These are phyloP conservation scores for Zasmidium angulare DNA, from an alignment of 2,329 filamentous ascomycete genomes.

Conservation along the genomic window DNA sequence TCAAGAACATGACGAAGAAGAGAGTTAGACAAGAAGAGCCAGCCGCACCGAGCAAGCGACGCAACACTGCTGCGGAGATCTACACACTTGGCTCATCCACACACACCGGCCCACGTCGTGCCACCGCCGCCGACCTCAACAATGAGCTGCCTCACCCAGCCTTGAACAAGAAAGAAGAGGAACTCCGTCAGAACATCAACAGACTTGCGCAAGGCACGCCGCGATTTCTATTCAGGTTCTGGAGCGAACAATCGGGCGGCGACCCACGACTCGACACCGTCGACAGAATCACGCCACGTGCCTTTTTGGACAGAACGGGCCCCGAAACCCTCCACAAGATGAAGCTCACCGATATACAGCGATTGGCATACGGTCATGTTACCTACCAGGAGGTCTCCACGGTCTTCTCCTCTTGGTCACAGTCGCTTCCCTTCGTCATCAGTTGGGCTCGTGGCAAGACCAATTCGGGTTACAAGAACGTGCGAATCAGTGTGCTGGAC, in stretches of 20 bases:
- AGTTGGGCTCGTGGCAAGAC: background rate
- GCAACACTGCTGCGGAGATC: too few relatives aligned
- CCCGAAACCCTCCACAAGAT: background rate
- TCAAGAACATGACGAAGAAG: too few relatives aligned
- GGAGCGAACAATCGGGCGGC: background rate
- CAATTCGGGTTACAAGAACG: background rate
- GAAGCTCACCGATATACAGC: background rate
- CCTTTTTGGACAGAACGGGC: background rate
- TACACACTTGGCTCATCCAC: too few relatives aligned
- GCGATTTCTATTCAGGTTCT: constrained; percentile 5
- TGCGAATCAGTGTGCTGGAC: constrained; percentile 2
- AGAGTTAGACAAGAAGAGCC: too few relatives aligned
- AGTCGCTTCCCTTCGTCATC: background rate
- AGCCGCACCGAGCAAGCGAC: too few relatives aligned
- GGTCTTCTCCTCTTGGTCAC: constrained; percentile 7
- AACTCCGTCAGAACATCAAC: background rate
- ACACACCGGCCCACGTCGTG: too few relatives aligned
- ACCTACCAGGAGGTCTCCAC: background rate
- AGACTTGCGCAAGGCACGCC: background rate
- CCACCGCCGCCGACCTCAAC: background rate
- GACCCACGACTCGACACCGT: constrained; percentile 1
- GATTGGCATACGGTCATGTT: background rate
- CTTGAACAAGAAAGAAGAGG: background rate
- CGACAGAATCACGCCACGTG: background rate
- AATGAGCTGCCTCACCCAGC: background rate